Conservation (phyloP, 2,329 filamentous ascomycete species). For the Aspergillus pseudoviridinutans region DNA sequence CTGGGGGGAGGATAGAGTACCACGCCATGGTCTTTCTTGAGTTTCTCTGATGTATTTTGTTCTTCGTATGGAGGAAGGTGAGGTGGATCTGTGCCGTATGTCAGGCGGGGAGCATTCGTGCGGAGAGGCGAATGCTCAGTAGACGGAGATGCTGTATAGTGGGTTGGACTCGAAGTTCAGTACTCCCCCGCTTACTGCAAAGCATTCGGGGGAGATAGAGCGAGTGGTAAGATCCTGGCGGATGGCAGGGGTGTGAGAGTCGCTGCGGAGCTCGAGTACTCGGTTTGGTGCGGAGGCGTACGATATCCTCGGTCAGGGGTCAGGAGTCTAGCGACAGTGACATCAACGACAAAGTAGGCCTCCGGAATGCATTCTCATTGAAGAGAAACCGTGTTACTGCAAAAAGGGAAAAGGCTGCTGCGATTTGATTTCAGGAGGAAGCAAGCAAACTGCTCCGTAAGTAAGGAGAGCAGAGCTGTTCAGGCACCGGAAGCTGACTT, state of each 20-base stretch:
- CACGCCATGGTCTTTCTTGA: constrained; percentile 47
- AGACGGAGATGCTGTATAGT: not conserved
- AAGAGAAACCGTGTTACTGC: not conserved
- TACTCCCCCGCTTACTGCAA: not conserved
- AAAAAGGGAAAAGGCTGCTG: not conserved
- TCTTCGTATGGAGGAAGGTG: not conserved
- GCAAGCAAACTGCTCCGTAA: not conserved
- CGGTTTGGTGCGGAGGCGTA: not conserved
- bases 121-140: not conserved
- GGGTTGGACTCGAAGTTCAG: not conserved
- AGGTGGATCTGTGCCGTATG: not conserved
- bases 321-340: not conserved
- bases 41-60: not conserved
- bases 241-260: not conserved
- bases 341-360: not conserved
- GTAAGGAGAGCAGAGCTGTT: not conserved
- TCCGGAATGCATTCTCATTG: not conserved
- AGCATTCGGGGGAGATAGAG: not conserved
- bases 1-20: constrained; percentile 61
- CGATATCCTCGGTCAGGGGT: not conserved
- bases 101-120: not conserved
- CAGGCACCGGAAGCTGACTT: not conserved
- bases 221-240: not conserved
- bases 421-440: not conserved
- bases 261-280: not conserved